Evolutionary conservation across 768 basidiomycete species (phyloP).

Genomic region (Pleurotus salmoneostramineus): DNA sequence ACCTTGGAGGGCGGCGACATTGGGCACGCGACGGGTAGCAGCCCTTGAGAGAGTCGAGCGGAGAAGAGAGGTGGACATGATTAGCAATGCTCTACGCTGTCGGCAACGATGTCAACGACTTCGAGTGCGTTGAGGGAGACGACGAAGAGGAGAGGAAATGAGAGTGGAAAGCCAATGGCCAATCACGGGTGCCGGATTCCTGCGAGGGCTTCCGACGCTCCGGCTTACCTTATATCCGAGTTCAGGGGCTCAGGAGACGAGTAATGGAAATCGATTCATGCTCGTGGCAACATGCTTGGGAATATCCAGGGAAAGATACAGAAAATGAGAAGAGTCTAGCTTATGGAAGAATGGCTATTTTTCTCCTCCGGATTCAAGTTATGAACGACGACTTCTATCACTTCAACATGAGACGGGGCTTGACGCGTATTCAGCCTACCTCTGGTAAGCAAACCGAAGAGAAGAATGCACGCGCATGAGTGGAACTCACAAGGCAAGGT

Average conservation of each 20-base stretch:
- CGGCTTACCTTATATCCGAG: not conserved
- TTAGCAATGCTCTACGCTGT: not conserved
- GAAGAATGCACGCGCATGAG: too few relatives aligned
- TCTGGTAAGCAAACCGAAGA: too few relatives aligned
- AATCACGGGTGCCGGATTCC: not conserved
- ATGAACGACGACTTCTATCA: too few relatives aligned
- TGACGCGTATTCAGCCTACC: too few relatives aligned
- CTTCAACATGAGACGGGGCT: too few relatives aligned
- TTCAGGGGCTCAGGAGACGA: not conserved
- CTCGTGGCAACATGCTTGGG: too few relatives aligned
- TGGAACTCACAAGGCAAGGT: not conserved
- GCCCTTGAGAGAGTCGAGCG: constrained; percentile 45
- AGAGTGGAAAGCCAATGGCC: not conserved
- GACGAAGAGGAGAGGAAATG: not conserved
- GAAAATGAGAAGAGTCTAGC: too few relatives aligned
- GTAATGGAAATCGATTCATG: too few relatives aligned
- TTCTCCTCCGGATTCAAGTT: too few relatives aligned
- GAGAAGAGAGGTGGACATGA: constrained; percentile 22
- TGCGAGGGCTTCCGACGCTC: not conserved
- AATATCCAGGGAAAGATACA: too few relatives aligned
- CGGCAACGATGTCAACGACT: not conserved
- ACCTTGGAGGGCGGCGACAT: constrained; percentile 41
- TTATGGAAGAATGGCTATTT: too few relatives aligned
- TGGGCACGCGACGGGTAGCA: constrained; percentile 35
- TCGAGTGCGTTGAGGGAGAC: not conserved